These are phyloP conservation scores for Metarhizium humberi DNA, from an alignment of 2,329 filamentous ascomycete species.

Conservation along the genomic window DNA sequence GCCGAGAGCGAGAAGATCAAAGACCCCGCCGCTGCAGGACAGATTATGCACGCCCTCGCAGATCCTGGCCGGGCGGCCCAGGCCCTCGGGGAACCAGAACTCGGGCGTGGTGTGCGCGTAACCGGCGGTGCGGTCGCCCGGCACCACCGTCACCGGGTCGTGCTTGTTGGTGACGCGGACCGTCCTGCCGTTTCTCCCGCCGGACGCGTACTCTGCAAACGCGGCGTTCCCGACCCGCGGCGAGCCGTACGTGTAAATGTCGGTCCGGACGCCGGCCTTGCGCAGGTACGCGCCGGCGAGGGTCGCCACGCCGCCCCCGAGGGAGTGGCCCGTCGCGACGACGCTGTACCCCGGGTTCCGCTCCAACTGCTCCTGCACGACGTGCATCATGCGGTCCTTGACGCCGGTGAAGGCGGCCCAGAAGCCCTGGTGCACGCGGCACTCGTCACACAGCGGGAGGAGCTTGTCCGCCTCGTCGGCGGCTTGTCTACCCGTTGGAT, in stretches of 20 bases:
- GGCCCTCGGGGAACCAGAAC: neutral
- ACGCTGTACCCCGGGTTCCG: conserved; percentile 18
- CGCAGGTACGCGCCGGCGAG: conserved; percentile 50
- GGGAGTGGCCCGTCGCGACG: conserved; percentile 55
- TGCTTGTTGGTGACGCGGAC: neutral
- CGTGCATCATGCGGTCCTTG: neutral
- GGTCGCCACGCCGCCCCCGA: conserved; percentile 56
- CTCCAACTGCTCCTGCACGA: neutral
- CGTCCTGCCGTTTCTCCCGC: neutral
- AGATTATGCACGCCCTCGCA: neutral
- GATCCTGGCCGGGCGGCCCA: neutral
- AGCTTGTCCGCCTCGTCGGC: neutral
- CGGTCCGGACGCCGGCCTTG: conserved; percentile 30
- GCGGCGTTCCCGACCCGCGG: conserved; percentile 54
- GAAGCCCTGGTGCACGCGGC: neutral
- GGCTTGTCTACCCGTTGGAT: no score
- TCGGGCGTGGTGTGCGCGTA: conserved; percentile 2
- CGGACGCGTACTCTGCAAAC: conserved; percentile 27
- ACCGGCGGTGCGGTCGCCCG: neutral
- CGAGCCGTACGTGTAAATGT: conserved; percentile 58
- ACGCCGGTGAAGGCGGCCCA: neutral
- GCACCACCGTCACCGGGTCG: neutral
- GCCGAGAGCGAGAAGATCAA: neutral
- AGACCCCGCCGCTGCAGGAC: neutral
- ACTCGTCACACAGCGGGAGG: neutral